Conservation (phyloP, 2,329 filamentous ascomycete species). For the Botrytis medusae region DNA sequence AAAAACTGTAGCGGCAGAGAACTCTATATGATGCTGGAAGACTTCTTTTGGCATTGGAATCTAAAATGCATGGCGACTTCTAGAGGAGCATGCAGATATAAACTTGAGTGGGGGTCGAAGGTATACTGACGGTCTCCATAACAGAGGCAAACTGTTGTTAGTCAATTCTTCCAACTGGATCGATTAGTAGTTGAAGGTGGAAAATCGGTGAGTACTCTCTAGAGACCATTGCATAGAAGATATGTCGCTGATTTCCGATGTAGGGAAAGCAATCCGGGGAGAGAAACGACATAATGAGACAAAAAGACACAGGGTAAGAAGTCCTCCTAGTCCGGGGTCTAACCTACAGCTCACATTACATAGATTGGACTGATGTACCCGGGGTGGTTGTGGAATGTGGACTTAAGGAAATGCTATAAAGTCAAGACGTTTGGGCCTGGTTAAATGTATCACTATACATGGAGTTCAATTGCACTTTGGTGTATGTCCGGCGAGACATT, state of each 20-base stretch:
- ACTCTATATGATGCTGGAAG: neutral
- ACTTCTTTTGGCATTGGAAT: neutral
- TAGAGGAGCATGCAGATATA: neutral
- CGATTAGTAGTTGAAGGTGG: constrained; percentile 88
- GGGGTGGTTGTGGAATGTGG: neutral
- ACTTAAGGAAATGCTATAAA: neutral
- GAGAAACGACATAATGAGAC: constrained; percentile 67
- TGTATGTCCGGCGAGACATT: constrained; percentile 16
- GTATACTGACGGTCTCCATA: constrained; percentile 23
- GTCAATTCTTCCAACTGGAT: constrained; percentile 92
- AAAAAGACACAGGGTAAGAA: constrained; percentile 76
- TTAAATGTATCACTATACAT: constrained; percentile 10
- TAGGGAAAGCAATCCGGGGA: constrained; percentile 69
- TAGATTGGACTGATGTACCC: constrained; percentile 18
- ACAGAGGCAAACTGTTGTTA: constrained; percentile 92
- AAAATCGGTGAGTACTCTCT: constrained; percentile 59
- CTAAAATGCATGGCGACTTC: neutral
- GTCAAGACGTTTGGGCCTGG: constrained; percentile 10
- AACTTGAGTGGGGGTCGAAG: neutral
- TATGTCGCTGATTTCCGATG: constrained; percentile 22
- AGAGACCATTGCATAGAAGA: neutral
- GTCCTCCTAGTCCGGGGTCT: no score
- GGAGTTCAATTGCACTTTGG: constrained; percentile 15
- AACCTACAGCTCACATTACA: constrained; percentile 1
- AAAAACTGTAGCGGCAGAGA: neutral